Evolutionary conservation across 108 stramenopile genomes (phyloP).

Genomic region (Nitzschia sp.): DNA sequence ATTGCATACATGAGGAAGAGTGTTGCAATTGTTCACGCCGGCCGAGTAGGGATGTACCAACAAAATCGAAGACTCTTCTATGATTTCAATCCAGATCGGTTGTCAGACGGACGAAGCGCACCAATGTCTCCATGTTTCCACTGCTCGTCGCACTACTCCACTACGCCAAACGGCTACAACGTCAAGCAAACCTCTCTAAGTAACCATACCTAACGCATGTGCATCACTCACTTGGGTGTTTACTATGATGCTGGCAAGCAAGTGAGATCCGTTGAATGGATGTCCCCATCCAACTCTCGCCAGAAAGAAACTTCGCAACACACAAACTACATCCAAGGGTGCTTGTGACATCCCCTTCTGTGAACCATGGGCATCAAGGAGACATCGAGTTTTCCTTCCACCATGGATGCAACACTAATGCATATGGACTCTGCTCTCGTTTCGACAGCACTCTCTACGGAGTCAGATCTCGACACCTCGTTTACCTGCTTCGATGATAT

Average conservation of each 20-base stretch:
- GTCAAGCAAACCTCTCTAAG: neutral
- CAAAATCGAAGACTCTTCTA: no score
- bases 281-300: neutral
- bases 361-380: no score
- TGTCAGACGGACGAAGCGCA: neutral
- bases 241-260: no score
- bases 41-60: no score
- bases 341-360: no score
- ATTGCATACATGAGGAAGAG: no score
- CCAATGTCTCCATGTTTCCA: neutral
- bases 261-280: neutral
- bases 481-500: constrained; percentile 3
- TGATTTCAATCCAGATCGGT: no score
- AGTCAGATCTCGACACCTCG: constrained; percentile 2
- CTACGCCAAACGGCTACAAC: neutral
- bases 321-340: neutral
- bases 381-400: no score
- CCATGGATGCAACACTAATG: no score
- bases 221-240: no score
- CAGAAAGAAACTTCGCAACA: neutral
- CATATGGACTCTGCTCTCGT: no score
- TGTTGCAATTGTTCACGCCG: no score
- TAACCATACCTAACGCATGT: neutral
- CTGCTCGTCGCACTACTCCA: neutral
- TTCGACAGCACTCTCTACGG: neutral